A percentile compares a stretch with the other conserved stretches of the same genome.
Conservation (phyloP, 768 basidiomycete genomes). For the Phylloporus arenicola region DNA sequence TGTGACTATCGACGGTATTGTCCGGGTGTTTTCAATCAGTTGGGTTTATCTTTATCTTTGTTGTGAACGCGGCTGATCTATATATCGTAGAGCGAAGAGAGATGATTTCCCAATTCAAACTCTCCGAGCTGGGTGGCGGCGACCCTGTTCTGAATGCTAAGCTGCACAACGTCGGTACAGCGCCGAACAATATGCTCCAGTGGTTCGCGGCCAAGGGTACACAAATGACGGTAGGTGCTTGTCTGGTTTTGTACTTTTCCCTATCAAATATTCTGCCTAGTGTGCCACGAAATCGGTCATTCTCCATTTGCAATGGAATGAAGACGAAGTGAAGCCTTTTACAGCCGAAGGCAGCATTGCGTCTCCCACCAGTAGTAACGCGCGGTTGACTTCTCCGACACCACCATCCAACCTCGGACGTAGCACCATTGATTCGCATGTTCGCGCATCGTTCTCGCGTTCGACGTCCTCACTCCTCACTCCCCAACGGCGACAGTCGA, state of each 20-base stretch:
- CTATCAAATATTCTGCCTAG: constrained; percentile 32
- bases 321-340: constrained; percentile 40
- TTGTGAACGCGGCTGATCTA: constrained; percentile 3
- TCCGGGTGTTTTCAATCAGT: constrained; percentile 89
- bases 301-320: constrained; percentile 81
- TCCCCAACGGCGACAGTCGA: constrained; percentile 35
- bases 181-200: constrained; percentile 87
- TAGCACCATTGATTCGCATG: constrained; percentile 27
- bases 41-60: constrained; percentile 28
- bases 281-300: constrained; percentile 88
- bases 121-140: constrained; percentile 66
- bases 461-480: constrained; percentile 45
- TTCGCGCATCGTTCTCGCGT: constrained; percentile 47
- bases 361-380: constrained; percentile 23
- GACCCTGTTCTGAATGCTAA: constrained; percentile 65
- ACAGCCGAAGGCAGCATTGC: constrained; percentile 11
- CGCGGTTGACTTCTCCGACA: constrained; percentile 24
- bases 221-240: constrained; percentile 72
- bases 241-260: background rate
- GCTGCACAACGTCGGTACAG: constrained; percentile 70
- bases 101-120: constrained; percentile 90
- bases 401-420: constrained; percentile 21
- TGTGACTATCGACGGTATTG: constrained; percentile 88
- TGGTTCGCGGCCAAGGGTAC: constrained; percentile 91
- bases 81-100: constrained; percentile 51